Conservation (phyloP, 176 grass and related monocot genomes). For the Pharus latifolius region DNA sequence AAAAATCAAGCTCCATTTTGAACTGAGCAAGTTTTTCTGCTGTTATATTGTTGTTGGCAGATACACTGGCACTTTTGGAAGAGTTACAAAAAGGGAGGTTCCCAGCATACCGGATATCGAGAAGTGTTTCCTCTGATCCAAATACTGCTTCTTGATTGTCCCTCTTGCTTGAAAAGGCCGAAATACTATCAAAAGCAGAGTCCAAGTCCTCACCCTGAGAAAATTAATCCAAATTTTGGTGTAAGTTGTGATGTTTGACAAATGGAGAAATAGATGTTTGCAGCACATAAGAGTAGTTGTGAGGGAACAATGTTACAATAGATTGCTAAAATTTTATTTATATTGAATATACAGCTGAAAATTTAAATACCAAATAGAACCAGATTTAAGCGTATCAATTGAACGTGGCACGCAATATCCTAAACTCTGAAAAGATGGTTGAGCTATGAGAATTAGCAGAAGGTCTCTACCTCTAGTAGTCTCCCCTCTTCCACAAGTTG, state of each 20-base stretch:
- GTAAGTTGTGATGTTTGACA: conserved; percentile 3
- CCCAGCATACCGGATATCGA: conserved; percentile 73
- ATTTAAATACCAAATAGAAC: not conserved
- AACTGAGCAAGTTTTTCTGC: too few relatives aligned
- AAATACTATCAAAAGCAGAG: conserved; percentile 99
- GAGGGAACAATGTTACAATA: not conserved
- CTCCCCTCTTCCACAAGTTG: conserved; percentile 85
- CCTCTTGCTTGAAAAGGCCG: conserved; percentile 82
- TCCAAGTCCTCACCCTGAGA: conserved; percentile 88
- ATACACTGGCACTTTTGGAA: too few relatives aligned
- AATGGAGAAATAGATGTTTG: not conserved
- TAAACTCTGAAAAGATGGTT: not conserved
- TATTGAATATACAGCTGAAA: not conserved
- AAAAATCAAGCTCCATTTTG: too few relatives aligned
- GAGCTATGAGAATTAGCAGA: not conserved
- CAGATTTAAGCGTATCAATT: not conserved
- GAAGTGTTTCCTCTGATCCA: conserved; percentile 76
- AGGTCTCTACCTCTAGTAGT: conserved; percentile 63
- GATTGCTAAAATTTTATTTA: not conserved
- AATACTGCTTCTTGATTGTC: conserved; percentile 91
- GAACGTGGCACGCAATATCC: not conserved
- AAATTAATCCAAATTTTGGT: not conserved
- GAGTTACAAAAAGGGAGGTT: conserved; percentile 13
- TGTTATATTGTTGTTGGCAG: too few relatives aligned
- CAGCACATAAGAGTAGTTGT: not conserved